phyloP scores from a whole-genome alignment of 495 filamentous ascomycete species.

The Massariosphaeria phaeospora region DNA sequence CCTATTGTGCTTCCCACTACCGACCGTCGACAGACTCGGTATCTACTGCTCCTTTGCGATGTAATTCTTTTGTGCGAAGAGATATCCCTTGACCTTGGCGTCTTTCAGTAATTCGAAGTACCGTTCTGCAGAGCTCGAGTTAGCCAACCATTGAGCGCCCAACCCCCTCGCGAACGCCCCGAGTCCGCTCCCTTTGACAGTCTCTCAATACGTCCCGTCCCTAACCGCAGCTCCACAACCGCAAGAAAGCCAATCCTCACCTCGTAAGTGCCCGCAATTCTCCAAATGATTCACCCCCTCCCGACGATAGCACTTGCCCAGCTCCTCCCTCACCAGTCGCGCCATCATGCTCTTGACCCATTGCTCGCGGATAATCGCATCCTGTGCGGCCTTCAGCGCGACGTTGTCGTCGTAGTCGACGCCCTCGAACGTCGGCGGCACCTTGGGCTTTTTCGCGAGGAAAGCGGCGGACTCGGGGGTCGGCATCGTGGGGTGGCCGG shows the following conservation, averaged over 20 bases:
- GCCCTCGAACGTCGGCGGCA: slow-evolving; percentile 90
- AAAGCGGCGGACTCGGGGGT: slow-evolving; percentile 90
- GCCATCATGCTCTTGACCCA: slow-evolving; percentile 99
- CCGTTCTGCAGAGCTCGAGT: slow-evolving; percentile 56
- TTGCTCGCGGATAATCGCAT: slow-evolving; percentile 90
- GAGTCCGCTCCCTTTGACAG: too few relatives aligned
- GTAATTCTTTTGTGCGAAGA: slow-evolving; percentile 90
- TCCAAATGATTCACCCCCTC: slow-evolving; percentile 97
- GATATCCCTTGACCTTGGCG: slow-evolving; percentile 78
- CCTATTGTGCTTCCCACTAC: background rate
- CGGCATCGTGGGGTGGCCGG: slow-evolving; percentile 58
- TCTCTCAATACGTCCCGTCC: background rate
- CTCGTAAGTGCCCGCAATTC: slow-evolving; percentile 89
- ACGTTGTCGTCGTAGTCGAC: slow-evolving; percentile 94
- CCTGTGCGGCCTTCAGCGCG: slow-evolving; percentile 86
- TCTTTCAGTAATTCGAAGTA: slow-evolving; percentile 88
- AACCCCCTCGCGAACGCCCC: too few relatives aligned
- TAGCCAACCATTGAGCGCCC: background rate
- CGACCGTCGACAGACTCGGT: background rate
- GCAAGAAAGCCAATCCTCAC: slow-evolving; percentile 49
- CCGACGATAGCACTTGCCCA: slow-evolving; percentile 89
- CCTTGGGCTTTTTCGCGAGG: slow-evolving; percentile 91
- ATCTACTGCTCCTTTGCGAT: slow-evolving; percentile 45
- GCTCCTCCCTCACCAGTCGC: slow-evolving; percentile 82
- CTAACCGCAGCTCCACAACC: background rate